Conservation (phyloP, 352 stramenopile genomes). For the Saprolegnia parasitica region DNA sequence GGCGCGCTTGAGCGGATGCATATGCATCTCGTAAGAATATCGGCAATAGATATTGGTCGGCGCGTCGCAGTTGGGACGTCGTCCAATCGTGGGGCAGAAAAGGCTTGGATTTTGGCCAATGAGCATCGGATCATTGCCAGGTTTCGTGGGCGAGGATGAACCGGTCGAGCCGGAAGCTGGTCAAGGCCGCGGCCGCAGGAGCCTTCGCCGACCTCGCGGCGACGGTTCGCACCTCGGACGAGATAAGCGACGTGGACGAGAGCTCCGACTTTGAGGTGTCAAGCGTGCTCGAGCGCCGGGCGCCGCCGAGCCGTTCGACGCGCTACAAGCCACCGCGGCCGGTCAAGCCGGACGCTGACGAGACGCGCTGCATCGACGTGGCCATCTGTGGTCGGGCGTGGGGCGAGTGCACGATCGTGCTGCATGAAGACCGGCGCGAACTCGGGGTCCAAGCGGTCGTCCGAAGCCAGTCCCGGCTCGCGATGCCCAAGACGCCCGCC, state of each 20-base stretch:
- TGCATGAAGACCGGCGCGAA: conserved; percentile 14
- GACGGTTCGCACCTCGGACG: background rate
- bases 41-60: too few relatives aligned
- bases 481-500: conserved; percentile 4
- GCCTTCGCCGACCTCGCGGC: background rate
- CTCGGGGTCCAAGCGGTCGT: conserved; percentile 4
- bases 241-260: background rate
- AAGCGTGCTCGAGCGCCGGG: background rate
- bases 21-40: too few relatives aligned
- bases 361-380: background rate
- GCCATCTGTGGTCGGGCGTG: conserved; percentile 11
- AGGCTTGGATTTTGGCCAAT: background rate
- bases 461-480: background rate
- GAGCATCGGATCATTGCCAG: background rate
- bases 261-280: background rate
- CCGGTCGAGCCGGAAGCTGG: background rate
- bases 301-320: background rate
- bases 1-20: too few relatives aligned
- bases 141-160: background rate
- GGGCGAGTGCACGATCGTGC: background rate
- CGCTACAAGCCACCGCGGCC: background rate
- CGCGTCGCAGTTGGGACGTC: too few relatives aligned
- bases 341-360: background rate
- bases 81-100: background rate
- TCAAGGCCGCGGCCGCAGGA: background rate